These are phyloP conservation scores for Annona squamosa DNA, from an alignment of 164 flowering plant species.

Conservation along the genomic window DNA sequence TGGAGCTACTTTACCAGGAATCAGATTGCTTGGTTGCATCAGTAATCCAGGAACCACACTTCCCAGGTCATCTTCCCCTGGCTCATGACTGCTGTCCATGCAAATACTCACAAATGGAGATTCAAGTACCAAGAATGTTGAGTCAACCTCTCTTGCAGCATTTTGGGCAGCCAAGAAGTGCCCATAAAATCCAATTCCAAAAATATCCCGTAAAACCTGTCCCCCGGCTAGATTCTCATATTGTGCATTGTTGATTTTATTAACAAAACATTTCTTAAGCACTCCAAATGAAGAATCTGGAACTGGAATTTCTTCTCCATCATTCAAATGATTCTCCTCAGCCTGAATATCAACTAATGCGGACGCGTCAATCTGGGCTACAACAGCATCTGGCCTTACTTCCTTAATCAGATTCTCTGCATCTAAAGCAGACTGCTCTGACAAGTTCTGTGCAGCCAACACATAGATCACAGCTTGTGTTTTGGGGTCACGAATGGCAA, in stretches of 20 bases:
- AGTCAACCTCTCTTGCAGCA: constrained; percentile 69
- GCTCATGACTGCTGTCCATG: not conserved
- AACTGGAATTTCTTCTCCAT: constrained; percentile 14
- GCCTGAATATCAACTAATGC: constrained; percentile 15
- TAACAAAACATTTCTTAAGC: constrained; percentile 53
- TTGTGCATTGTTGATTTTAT: constrained; percentile 46
- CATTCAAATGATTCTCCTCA: constrained; percentile 10
- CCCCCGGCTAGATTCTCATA: constrained; percentile 72
- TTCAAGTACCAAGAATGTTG: constrained; percentile 54
- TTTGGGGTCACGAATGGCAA: constrained; percentile 57
- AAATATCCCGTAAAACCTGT: constrained; percentile 63
- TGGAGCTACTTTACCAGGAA: constrained; percentile 36
- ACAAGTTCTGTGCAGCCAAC: constrained; percentile 63
- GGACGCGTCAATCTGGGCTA: constrained; percentile 45
- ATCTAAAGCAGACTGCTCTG: constrained; percentile 70
- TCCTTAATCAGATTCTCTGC: constrained; percentile 57
- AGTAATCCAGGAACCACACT: constrained; percentile 13
- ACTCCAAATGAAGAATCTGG: constrained; percentile 72
- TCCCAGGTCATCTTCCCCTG: constrained; percentile 15
- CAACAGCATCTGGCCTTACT: constrained; percentile 65
- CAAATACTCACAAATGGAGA: constrained; percentile 32
- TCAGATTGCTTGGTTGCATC: constrained; percentile 36
- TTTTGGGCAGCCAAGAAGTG: constrained; percentile 62
- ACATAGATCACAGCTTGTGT: constrained; percentile 54
- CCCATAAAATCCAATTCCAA: constrained; percentile 71